These are phyloP conservation scores for Candida boidinii DNA, from an alignment of 805 yeast genomes.

Conservation along the genomic window DNA sequence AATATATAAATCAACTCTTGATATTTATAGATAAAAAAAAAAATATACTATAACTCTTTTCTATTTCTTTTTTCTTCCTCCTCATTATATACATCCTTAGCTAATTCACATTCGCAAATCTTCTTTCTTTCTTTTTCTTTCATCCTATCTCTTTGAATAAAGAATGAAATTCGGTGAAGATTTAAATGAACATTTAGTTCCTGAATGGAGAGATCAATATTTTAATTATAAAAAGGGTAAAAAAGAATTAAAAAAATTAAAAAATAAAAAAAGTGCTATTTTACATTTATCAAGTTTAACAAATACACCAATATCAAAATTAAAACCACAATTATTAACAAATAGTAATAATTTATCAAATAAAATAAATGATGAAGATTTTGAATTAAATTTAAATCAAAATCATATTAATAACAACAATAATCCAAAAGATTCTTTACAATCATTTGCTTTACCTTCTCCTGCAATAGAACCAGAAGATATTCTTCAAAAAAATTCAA, in stretches of 20 bases:
- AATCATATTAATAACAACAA: neutral
- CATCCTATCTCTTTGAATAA: too few relatives aligned
- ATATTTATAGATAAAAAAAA: too few relatives aligned
- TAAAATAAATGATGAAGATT: neutral
- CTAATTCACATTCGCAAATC: too few relatives aligned
- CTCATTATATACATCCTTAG: too few relatives aligned
- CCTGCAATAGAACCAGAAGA: constrained; percentile 1
- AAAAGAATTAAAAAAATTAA: constrained; percentile 26
- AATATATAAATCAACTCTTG: too few relatives aligned
- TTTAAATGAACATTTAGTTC: constrained; percentile 59
- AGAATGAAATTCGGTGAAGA: constrained; percentile 74
- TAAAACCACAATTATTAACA: too few relatives aligned
- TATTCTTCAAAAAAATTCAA: too few relatives aligned
- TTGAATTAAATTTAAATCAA: neutral
- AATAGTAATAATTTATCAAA: too few relatives aligned
- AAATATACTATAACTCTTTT: too few relatives aligned
- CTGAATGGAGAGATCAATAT: constrained; percentile 84
- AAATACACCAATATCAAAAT: too few relatives aligned
- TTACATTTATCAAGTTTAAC: neutral
- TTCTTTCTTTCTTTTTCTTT: too few relatives aligned
- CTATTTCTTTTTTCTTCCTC: too few relatives aligned
- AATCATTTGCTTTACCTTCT: constrained; percentile 5
- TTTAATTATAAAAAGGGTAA: constrained; percentile 55
- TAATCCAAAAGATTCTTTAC: neutral
- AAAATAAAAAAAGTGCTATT: constrained; percentile 9